Percentiles rank a stretch among this genome's conserved stretches.
These are phyloP conservation scores for Porodaedalea pini DNA, from an alignment of 1,284 basidiomycete species.

Conservation along the genomic window DNA sequence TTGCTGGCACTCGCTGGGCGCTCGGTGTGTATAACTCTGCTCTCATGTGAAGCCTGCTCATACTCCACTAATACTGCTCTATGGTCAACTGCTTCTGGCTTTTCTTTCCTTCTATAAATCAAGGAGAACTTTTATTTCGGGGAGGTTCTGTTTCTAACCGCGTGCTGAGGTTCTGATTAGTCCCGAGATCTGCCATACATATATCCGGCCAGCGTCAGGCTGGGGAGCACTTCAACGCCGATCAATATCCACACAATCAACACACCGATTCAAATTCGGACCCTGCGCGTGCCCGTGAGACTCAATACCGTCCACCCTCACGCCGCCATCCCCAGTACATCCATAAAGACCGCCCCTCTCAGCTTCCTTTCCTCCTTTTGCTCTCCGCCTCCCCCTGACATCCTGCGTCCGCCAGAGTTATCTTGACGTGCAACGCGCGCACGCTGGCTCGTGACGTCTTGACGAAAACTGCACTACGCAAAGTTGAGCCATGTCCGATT, in stretches of 20 bases:
- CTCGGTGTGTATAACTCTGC: too few relatives aligned
- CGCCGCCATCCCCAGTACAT: background rate
- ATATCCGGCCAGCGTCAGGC: background rate
- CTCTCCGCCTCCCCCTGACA: background rate
- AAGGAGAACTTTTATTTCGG: too few relatives aligned
- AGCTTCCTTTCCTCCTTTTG: background rate
- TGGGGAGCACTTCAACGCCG: background rate
- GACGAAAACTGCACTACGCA: background rate
- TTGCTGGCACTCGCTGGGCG: too few relatives aligned
- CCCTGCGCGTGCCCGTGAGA: background rate
- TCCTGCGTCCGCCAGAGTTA: background rate
- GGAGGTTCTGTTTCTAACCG: too few relatives aligned
- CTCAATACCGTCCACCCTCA: background rate
- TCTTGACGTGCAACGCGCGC: too few relatives aligned
- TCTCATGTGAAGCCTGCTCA: too few relatives aligned
- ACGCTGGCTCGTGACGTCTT: background rate
- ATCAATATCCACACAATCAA: background rate
- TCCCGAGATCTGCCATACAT: constrained; percentile 1
- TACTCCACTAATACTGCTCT: too few relatives aligned
- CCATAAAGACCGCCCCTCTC: background rate
- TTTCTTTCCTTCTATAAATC: too few relatives aligned
- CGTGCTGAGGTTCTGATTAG: background rate
- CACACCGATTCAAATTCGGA: background rate
- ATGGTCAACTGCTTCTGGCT: too few relatives aligned
- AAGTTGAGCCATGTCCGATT: background rate